phyloP scores from a whole-genome alignment of 2,329 filamentous ascomycete species.

The Alternaria sp. region DNA sequence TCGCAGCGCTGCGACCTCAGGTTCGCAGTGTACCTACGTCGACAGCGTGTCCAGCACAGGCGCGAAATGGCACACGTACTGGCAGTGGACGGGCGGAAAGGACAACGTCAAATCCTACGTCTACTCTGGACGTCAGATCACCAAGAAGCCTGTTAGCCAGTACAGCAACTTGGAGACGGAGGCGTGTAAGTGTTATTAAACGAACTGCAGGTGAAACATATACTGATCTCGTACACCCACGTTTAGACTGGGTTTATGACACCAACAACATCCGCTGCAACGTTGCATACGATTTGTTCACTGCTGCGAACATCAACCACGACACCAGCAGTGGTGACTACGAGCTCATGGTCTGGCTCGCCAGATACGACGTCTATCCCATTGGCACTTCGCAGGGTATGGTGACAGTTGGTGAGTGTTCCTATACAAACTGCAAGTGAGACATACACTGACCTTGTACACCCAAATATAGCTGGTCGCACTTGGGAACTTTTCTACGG shows the following conservation, averaged over 20 bases:
- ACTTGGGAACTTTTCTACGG: slow-evolving; percentile 67
- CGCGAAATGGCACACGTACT: slow-evolving; percentile 28
- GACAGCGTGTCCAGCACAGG: slow-evolving; percentile 24
- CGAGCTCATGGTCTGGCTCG: slow-evolving; percentile 39
- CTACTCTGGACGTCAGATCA: slow-evolving; percentile 30
- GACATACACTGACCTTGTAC: not conserved
- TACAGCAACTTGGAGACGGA: slow-evolving; percentile 31
- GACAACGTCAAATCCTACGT: slow-evolving; percentile 39
- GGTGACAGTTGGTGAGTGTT: slow-evolving; percentile 53
- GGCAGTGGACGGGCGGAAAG: slow-evolving; percentile 30
- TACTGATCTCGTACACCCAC: not conserved
- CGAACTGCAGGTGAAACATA: not conserved
- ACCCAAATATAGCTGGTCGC: slow-evolving; percentile 43
- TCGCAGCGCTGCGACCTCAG: slow-evolving; percentile 21
- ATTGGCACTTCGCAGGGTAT: slow-evolving; percentile 29
- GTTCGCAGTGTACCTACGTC: slow-evolving; percentile 32
- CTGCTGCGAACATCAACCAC: slow-evolving; percentile 31
- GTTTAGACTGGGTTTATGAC: slow-evolving; percentile 25
- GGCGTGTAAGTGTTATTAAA: slow-evolving; percentile 7
- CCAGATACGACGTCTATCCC: slow-evolving; percentile 27
- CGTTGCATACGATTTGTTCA: slow-evolving; percentile 41
- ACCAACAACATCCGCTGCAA: slow-evolving; percentile 29
- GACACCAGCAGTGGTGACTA: slow-evolving; percentile 36
- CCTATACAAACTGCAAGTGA: not conserved
- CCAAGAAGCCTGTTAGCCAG: slow-evolving; percentile 27